Conservation (phyloP, 2,329 filamentous ascomycete genomes). For the Aaosphaeria pasadenensis region DNA sequence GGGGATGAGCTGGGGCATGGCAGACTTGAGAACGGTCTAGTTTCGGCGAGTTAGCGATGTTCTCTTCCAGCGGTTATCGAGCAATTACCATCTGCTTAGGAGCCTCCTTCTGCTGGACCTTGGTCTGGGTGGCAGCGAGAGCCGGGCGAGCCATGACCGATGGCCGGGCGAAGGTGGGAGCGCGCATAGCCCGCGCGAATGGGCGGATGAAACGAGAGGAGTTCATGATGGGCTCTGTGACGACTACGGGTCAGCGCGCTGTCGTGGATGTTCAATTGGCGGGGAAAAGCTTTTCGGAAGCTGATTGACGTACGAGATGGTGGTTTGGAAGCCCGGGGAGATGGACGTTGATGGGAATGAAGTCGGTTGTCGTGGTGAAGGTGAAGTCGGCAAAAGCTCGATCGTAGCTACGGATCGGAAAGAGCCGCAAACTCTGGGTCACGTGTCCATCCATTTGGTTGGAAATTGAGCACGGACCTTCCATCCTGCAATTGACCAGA, state of each 20-base stretch:
- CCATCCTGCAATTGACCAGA: background rate
- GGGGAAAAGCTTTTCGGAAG: slow-evolving; percentile 8
- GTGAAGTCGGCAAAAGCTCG: slow-evolving; percentile 28
- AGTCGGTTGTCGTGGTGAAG: slow-evolving; percentile 16
- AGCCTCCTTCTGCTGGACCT: slow-evolving; percentile 29
- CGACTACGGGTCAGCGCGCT: slow-evolving; percentile 27
- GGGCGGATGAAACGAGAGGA: slow-evolving; percentile 40
- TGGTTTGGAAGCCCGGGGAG: slow-evolving; percentile 25
- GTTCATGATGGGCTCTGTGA: slow-evolving; percentile 39
- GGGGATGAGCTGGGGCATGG: slow-evolving; percentile 45
- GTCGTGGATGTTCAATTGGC: slow-evolving; percentile 25
- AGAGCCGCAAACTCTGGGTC: slow-evolving; percentile 20
- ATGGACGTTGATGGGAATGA: slow-evolving; percentile 33
- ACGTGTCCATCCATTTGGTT: background rate
- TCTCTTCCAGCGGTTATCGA: background rate
- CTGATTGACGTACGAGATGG: slow-evolving; percentile 29
- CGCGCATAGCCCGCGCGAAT: slow-evolving; percentile 39
- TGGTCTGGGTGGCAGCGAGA: slow-evolving; percentile 31
- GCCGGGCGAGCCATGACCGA: slow-evolving; percentile 35
- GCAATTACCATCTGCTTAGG: slow-evolving; percentile 33
- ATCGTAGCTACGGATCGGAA: slow-evolving; percentile 10
- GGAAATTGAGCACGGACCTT: background rate
- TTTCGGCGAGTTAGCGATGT: background rate
- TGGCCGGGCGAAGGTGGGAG: slow-evolving; percentile 32
- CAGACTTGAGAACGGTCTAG: slow-evolving; percentile 40